Evolutionary conservation across 345 rosid genomes (phyloP), one percentile per base, ranked within the genome.

Genomic region (Sonneratia caseolaris): DNA sequence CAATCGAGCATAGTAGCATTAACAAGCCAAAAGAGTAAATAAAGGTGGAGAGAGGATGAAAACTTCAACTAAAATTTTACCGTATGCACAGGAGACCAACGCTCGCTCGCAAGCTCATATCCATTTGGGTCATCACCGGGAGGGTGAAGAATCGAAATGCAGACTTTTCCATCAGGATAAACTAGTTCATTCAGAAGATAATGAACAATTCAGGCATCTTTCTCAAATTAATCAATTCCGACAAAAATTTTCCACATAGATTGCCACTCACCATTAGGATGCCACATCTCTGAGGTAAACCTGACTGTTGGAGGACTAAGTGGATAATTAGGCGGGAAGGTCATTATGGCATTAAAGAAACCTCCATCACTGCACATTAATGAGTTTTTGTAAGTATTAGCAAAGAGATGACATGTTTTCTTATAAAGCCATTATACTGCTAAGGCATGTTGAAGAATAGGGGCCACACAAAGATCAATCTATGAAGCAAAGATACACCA

Each of bases 121-220:
- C 99, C 99, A 56, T 87, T 90, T 49, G 97, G 99, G 79, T 95
- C 99, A 68, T 92, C 97, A 68, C 99, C 99, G 3, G 99, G 99
- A 51, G 99, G 99, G 79, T 95, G 97, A 72, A 95, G 97, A 77
- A 95, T 92, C 19, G 99, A 95, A 71, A 95, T 95, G 83, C 99
- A 95, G 76, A 95, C 99, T 61, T 88, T 89, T 37, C 99, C 99
- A 83, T 95, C 97, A 14, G 90, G 64, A 74, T 95, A 95, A 61
- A 92, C 99, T 95, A 80, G 73, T 77, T 32, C 12, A 48, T 36
- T 75, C 21, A 49, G 37, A 78, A 61, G 51, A 15, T 51, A 65
- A 47, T 67, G 40, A 61, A 56, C 48, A 71, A 5, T 57, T 66
- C 53, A 59, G 27, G 37, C 42, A 40, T 18, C 12, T n/a, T 18